Evolutionary conservation across 208 protist genomes (phyloP).

Genomic region (Wallacemonas sp.): DNA sequence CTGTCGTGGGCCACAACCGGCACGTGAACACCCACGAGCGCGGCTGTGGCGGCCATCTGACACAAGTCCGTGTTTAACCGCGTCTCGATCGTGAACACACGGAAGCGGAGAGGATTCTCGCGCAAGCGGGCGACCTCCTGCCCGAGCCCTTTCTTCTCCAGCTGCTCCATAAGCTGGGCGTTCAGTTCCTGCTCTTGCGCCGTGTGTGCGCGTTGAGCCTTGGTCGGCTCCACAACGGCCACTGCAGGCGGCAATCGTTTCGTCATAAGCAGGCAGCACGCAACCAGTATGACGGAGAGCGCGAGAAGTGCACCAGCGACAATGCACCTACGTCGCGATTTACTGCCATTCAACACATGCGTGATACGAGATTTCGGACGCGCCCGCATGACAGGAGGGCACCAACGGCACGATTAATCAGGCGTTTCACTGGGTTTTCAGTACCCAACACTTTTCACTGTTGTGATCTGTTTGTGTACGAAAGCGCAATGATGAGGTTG

Average conservation of each 20-base stretch:
- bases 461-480: too few relatives aligned
- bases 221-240: background rate
- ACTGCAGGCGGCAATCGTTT: background rate
- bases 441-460: too few relatives aligned
- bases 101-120: background rate
- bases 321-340: too few relatives aligned
- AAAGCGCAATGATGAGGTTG: too few relatives aligned
- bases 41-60: background rate
- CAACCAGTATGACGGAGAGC: too few relatives aligned
- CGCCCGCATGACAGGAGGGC: too few relatives aligned
- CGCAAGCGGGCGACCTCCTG: background rate
- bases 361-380: too few relatives aligned
- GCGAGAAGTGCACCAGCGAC: too few relatives aligned
- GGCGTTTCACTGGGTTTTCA: too few relatives aligned
- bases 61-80: conserved; percentile 5
- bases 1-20: conserved; percentile 5
- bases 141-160: background rate
- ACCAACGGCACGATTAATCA: too few relatives aligned
- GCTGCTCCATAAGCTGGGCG: background rate
- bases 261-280: too few relatives aligned
- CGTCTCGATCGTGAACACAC: conserved; percentile 4
- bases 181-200: background rate
- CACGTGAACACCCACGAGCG: conserved; percentile 4
- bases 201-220: background rate
- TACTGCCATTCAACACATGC: too few relatives aligned